A percentile compares a stretch with the other conserved stretches of the same genome.
These are phyloP conservation scores for Hanseniaspora opuntiae DNA, from an alignment of 805 yeast genomes.

Conservation along the genomic window DNA sequence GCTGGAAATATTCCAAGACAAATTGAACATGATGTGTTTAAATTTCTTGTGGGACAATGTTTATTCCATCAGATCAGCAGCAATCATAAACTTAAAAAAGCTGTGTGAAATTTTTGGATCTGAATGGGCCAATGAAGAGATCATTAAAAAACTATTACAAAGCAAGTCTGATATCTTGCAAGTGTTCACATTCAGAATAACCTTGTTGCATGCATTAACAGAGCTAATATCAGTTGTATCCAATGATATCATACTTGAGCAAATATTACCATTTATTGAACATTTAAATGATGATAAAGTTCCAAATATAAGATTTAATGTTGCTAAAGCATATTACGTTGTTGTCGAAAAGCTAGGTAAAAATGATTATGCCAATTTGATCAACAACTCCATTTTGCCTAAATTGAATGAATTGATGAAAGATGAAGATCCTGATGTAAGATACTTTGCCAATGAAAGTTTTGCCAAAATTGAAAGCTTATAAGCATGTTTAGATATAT, in stretches of 20 bases:
- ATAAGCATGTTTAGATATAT: background rate
- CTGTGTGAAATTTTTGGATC: slow-evolving; percentile 81
- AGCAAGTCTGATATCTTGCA: slow-evolving; percentile 28
- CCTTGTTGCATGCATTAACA: slow-evolving; percentile 80
- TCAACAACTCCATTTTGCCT: slow-evolving; percentile 44
- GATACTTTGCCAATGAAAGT: slow-evolving; percentile 67
- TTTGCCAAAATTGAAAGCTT: slow-evolving; percentile 27
- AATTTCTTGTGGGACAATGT: slow-evolving; percentile 99
- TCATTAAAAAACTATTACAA: slow-evolving; percentile 59
- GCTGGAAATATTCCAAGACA: slow-evolving; percentile 81
- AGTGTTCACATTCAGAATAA: slow-evolving; percentile 83
- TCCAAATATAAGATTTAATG: slow-evolving; percentile 90
- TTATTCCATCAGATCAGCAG: slow-evolving; percentile 91
- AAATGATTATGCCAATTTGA: slow-evolving; percentile 26
- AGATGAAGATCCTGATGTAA: slow-evolving; percentile 80
- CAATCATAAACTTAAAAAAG: slow-evolving; percentile 67
- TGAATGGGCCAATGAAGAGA: slow-evolving; percentile 79
- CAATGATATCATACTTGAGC: slow-evolving; percentile 40
- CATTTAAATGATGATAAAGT: slow-evolving; percentile 65
- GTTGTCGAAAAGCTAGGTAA: slow-evolving; percentile 41
- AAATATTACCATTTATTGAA: slow-evolving; percentile 67
- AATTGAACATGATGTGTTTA: slow-evolving; percentile 77
- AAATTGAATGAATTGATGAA: slow-evolving; percentile 47
- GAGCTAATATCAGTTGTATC: slow-evolving; percentile 62
- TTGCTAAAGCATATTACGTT: slow-evolving; percentile 66